Evolutionary conservation across 768 basidiomycete species (phyloP).

Genomic region (Leccinum ochraceum): DNA sequence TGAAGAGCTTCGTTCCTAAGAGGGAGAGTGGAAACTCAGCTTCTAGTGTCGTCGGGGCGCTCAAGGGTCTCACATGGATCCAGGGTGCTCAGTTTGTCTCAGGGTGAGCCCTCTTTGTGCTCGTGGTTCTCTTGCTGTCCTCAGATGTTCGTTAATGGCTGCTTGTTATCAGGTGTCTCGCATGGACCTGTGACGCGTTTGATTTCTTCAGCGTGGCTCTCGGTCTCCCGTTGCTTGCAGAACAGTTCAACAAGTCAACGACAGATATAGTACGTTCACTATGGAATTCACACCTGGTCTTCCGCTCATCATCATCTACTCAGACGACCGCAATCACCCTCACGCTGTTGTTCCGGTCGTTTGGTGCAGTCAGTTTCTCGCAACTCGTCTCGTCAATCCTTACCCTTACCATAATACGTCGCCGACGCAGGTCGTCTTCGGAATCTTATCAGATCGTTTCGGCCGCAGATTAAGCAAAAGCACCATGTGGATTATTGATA

Average conservation of each 20-base stretch:
- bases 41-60: conserved; percentile 42
- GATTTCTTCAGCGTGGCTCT: conserved; percentile 84
- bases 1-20: conserved; percentile 49
- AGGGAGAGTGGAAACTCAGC: conserved; percentile 41
- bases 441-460: conserved; percentile 80
- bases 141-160: not conserved
- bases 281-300: not conserved
- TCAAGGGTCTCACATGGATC: conserved; percentile 48
- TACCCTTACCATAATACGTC: not conserved
- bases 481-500: too few relatives aligned
- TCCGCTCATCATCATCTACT: conserved; percentile 4
- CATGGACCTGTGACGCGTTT: conserved; percentile 85
- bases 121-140: not conserved
- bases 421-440: conserved; percentile 60
- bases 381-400: not conserved
- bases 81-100: conserved; percentile 62
- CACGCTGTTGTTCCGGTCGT: conserved; percentile 84
- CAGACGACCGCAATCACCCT: conserved; percentile 86
- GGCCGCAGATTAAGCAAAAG: conserved; percentile 60
- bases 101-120: conserved; percentile 39
- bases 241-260: conserved; percentile 47
- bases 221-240: conserved; percentile 46
- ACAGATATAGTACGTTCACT: conserved; percentile 43
- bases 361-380: conserved; percentile 55
- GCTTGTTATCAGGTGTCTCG: conserved; percentile 59